Evolutionary conservation across 1,284 basidiomycete species (phyloP), one percentile per base, ranked within the genome.

Genomic region (Volvariella surrecta): DNA sequence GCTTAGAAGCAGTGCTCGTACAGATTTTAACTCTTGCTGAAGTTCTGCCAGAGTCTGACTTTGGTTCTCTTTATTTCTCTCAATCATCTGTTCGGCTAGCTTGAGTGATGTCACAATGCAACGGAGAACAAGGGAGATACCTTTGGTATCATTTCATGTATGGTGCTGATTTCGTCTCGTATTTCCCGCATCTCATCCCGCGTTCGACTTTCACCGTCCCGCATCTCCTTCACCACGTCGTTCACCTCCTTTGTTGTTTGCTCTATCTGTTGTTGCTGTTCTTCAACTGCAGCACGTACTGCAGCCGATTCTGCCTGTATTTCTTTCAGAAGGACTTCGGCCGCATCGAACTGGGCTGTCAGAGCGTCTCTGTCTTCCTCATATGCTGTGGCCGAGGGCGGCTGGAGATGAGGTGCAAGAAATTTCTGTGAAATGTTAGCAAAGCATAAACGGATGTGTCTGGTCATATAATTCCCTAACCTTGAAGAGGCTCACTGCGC

Each of bases 141-240:
- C 76, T 87, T 90, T 3, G 93, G 92, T 9, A 99, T 67, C 76
- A 94, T 86, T 49, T 94, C 90, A 32, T 87, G 81, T 47, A 98
- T 81, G 47, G 82, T 87, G 52, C 89, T 89, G 38, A 99, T 77
- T 61, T 99, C 95, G 21, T 92, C 86, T 45, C 89, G 76, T 45
- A 97, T 81, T 65, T 93, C 89, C 24, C 90, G 80, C 74, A 98
- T 86, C 59, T 98, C 94, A 44, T 92, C 84, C 42, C 88, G 76
- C 30, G 90, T 84, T 58, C 76, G 82, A 39, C 72, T 65, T 58
- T 96, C 90, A 10, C 82, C 82, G 43, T 86, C 81, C 39, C 77
- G 79, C 63, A 96, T 80, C 51, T 86, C 79, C 46, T 73, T 67
- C 11, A 96, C 84, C 1, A 82, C 83, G 0, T 72, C 70, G 50